Evolutionary conservation across 2,329 filamentous ascomycete genomes (phyloP).

Genomic region (Colletotrichum sojae): DNA sequence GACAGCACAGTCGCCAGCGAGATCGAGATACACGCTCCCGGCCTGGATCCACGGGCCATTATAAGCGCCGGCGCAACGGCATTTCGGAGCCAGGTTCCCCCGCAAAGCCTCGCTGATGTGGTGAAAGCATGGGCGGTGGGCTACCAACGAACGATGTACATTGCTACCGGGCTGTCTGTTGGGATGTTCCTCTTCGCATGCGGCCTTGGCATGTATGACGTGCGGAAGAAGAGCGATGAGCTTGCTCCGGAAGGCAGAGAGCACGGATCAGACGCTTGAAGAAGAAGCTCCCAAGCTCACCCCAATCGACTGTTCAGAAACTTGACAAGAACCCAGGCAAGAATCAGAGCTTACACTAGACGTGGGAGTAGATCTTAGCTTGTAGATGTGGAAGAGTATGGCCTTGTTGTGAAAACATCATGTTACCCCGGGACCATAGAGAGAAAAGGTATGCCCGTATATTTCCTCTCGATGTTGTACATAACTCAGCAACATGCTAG

Average conservation of each 20-base stretch:
- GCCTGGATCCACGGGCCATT: slow-evolving; percentile 50
- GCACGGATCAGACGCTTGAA: neutral
- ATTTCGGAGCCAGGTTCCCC: slow-evolving; percentile 51
- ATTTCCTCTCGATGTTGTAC: no score
- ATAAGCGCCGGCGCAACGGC: slow-evolving; percentile 59
- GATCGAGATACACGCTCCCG: slow-evolving; percentile 42
- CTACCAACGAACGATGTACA: slow-evolving; percentile 48
- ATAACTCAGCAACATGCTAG: no score
- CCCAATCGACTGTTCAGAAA: no score
- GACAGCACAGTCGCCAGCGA: neutral
- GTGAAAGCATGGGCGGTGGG: slow-evolving; percentile 57
- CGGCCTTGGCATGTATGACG: slow-evolving; percentile 62
- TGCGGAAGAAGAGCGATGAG: slow-evolving; percentile 53
- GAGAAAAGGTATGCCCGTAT: no score
- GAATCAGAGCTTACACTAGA: no score
- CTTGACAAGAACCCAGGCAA: no score
- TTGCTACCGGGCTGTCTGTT: slow-evolving; percentile 49
- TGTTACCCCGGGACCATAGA: no score
- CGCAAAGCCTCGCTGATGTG: slow-evolving; percentile 51
- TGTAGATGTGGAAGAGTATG: no score
- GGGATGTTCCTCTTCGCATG: slow-evolving; percentile 53
- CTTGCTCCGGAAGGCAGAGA: neutral
- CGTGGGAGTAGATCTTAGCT: no score
- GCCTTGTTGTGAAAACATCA: no score
- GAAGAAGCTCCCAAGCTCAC: neutral